Evolutionary conservation across 768 basidiomycete genomes (phyloP).

Genomic region (Suillus subalutaceus): DNA sequence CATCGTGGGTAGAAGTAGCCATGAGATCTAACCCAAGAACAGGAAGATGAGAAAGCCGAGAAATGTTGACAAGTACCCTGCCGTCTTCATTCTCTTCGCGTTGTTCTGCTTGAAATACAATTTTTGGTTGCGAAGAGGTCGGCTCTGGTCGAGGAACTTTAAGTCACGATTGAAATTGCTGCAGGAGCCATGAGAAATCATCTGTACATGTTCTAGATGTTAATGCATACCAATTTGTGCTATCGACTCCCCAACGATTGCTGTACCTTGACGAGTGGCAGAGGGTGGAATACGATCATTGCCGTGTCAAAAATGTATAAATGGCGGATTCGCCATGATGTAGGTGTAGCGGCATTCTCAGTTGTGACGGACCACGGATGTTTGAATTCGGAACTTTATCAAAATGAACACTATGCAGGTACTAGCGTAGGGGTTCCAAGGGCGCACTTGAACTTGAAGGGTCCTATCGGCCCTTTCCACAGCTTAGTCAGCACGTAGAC

Average conservation of each 20-base stretch:
- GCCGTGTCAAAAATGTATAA: no score
- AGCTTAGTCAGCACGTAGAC: no score
- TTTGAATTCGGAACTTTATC: no score
- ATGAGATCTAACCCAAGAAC: slow-evolving; percentile 96
- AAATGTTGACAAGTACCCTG: slow-evolving; percentile 76
- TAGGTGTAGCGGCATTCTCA: not conserved
- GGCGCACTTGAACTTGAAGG: no score
- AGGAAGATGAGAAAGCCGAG: slow-evolving; percentile 76
- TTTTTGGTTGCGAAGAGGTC: slow-evolving; percentile 85
- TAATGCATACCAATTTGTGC: slow-evolving; percentile 90
- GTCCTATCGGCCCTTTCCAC: no score
- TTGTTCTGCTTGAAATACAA: slow-evolving; percentile 88
- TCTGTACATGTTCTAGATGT: slow-evolving; percentile 1
- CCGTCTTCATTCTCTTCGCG: slow-evolving; percentile 28
- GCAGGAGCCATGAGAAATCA: not conserved
- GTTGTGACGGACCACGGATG: no score
- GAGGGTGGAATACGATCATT: no score
- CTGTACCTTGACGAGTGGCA: slow-evolving; percentile 80
- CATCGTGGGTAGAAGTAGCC: slow-evolving; percentile 58
- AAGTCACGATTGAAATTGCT: slow-evolving; percentile 89
- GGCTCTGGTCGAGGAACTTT: slow-evolving; percentile 74
- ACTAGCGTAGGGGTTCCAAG: no score
- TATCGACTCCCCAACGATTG: slow-evolving; percentile 77
- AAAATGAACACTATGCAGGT: no score
- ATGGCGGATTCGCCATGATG: not conserved